Evolutionary conservation across 1,284 basidiomycete genomes (phyloP).

Genomic region (Afroboletus lepidellus): DNA sequence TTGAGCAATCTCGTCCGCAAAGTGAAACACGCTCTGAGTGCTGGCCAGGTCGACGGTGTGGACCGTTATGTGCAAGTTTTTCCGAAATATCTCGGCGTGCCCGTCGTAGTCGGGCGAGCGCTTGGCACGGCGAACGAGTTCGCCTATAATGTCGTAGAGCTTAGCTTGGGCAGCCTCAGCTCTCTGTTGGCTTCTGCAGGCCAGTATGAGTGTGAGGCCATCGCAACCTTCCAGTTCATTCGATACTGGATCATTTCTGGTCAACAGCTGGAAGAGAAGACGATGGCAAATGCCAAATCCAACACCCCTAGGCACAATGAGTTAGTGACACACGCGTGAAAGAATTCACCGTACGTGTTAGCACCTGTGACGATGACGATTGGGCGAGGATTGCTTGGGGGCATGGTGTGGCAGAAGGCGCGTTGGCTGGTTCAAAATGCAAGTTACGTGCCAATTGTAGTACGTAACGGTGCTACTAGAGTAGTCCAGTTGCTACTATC

Average conservation of each 20-base stretch:
- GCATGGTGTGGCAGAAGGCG: slow-evolving; percentile 20
- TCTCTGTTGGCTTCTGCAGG: slow-evolving; percentile 68
- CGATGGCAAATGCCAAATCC: slow-evolving; percentile 85
- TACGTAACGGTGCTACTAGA: no score
- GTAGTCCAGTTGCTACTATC: background rate
- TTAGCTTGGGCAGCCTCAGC: slow-evolving; percentile 61
- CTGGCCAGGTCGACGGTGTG: slow-evolving; percentile 68
- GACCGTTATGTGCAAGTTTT: slow-evolving; percentile 61
- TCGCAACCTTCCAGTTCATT: slow-evolving; percentile 36
- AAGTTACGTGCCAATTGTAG: no score
- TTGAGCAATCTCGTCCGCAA: slow-evolving; percentile 54
- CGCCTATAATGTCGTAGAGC: slow-evolving; percentile 56
- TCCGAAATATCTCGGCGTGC: slow-evolving; percentile 56
- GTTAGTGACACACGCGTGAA: slow-evolving; percentile 2
- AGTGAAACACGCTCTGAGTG: slow-evolving; percentile 61
- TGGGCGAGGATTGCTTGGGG: slow-evolving; percentile 42
- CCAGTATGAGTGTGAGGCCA: slow-evolving; percentile 77
- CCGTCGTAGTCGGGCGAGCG: slow-evolving; percentile 41
- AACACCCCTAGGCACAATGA: slow-evolving; percentile 68
- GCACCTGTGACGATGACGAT: slow-evolving; percentile 69
- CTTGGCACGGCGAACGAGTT: slow-evolving; percentile 43
- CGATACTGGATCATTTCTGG: slow-evolving; percentile 30
- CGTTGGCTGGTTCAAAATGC: background rate
- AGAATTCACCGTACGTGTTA: slow-evolving; percentile 50
- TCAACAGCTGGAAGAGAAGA: slow-evolving; percentile 69